Base-by-base conservation (phyloP, 176 grass and related monocot genomes). In the Ampelocalamus luodianensis region DNA sequence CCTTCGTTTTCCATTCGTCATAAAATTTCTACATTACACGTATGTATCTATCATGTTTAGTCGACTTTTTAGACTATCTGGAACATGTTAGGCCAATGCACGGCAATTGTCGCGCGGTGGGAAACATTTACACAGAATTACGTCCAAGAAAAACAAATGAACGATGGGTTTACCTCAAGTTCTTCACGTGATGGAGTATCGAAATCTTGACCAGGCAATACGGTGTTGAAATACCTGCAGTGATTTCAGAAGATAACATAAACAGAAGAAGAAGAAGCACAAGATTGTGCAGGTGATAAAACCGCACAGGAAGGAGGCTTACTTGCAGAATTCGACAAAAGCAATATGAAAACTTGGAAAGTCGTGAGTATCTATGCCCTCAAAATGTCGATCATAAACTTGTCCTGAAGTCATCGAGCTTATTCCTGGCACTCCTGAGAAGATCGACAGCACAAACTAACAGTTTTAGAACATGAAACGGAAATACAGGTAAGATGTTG, bases 181-280 rank as follows among this genome's bases (percentile, higher is more conserved):
- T 16, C 5, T 0, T 22, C 8, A 1, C 0, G n/a, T 42, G 40
- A 0, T 64, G 89, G 82, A 40, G 84, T 76, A 37, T 56, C 8
- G 8, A 79, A 98, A 92, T 98, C 89, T 73, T 92, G 92, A 29
- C 96, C 96, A 1, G 96, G 96, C 83, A 95, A 29, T 14, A 87
- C 3, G 10, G 65, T 72, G 77, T 98, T 98, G 18, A 95, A 72
- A 68, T 89, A 77, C 34, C 93, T 98, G 83, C 60, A 90, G 34
- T 0, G 27, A 66, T 78, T 53, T 60, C 23, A 6, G 63, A 77
- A 71, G 8, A 85, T 48, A 72, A 44, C 61, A 65, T 26, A 0
- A 20, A 20, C 17, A 59, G 39, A 83, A 71, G 10, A n/a, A 70
- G 62, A 79, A 15, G 22, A 29, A 27, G 17, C 6, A 32, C 0